Evolutionary conservation across 768 basidiomycete species (phyloP).

Genomic region (Fomitopsis serialis): DNA sequence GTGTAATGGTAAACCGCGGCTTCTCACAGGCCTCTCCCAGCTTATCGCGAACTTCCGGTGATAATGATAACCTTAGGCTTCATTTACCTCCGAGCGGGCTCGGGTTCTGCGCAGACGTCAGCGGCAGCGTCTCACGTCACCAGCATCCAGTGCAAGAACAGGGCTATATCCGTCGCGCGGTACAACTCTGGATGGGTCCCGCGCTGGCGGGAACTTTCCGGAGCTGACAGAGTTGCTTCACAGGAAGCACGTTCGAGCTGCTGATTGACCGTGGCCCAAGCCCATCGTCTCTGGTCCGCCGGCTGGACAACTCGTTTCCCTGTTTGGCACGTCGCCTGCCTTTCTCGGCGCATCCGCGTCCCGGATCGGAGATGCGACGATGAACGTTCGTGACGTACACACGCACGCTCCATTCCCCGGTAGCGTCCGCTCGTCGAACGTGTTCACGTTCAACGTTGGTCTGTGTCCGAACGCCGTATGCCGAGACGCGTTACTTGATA

Average conservation of each 20-base stretch:
- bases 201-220: background rate
- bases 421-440: slow-evolving; percentile 9
- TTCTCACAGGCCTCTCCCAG: too few relatives aligned
- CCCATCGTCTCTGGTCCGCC: background rate
- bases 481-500: background rate
- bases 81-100: too few relatives aligned
- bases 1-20: too few relatives aligned
- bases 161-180: background rate
- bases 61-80: too few relatives aligned
- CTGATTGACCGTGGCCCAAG: background rate
- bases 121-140: too few relatives aligned
- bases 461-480: background rate
- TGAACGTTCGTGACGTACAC: slow-evolving; percentile 14
- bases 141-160: background rate
- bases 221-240: background rate
- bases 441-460: background rate
- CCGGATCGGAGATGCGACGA: background rate
- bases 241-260: slow-evolving; percentile 9
- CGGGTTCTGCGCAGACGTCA: too few relatives aligned
- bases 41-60: too few relatives aligned
- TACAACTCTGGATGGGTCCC: background rate
- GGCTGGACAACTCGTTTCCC: background rate
- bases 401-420: background rate
- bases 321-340: slow-evolving; percentile 7
- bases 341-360: slow-evolving; percentile 4